Evolutionary conservation across 139 green algal genomes (phyloP), one percentile per base, ranked within the genome.

Genomic region (Chlorella sorokiniana): DNA sequence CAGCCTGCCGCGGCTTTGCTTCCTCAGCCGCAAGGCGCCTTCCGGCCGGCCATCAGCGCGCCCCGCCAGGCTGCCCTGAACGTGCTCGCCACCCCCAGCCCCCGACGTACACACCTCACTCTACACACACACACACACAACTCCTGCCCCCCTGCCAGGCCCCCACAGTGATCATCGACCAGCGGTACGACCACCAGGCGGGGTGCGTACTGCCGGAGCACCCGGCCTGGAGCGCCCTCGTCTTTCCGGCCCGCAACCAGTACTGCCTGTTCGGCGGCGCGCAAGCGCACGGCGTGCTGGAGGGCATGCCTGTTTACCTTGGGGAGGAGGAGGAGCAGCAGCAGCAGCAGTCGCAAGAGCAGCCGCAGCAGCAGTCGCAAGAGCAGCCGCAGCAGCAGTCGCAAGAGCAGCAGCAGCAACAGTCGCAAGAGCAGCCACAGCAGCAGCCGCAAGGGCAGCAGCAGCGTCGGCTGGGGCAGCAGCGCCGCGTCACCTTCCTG

Each of bases 81-180:
- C n/a, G n/a, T n/a, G n/a, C n/a, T n/a, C n/a, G n/a, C n/a, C n/a
- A n/a, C n/a, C 23, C 16, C 18, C 64, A 6, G 64, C 64, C 33
- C 18, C 31, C 45, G 33, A 42, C 5, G 16, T 11, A 9, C 8
- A 18, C 35, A 45, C 31, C 52, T 11, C 8, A 4, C 52, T 23
- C 25, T 62, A 23, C 10, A 22, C 52, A 14, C 22, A 23, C 52
- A 23, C 52, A 23, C 10, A 23, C 52, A 29, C 52, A 4, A 23
- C 52, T 14, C 52, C 22, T 59, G 54, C 37, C 44, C 54, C 2
- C 5, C 61, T 41, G 83, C n/a, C 88, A 94, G 89, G 83, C 27
- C 83, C 81, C 90, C 7, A 95, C 91, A 20, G 88, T 94, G 16
- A 81, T 95, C n/a, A 80, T 91, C 29, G 86, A 95, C 35, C 91